Evolutionary conservation across 2,329 filamentous ascomycete genomes (phyloP), one percentile per base, ranked within the genome.

Genomic region (Talaromyces sp.): DNA sequence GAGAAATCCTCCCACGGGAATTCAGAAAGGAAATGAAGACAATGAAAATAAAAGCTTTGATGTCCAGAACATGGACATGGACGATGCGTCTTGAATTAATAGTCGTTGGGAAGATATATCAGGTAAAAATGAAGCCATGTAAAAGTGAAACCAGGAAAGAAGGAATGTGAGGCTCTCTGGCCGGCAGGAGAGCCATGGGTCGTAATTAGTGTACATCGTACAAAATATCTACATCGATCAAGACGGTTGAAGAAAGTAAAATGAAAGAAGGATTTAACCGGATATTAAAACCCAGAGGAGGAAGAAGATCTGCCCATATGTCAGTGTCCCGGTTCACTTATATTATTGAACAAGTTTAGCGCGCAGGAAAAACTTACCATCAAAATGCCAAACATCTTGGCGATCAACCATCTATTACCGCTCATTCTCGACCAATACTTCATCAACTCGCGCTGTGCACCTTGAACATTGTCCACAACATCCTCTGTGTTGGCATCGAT

Each of bases 401-500:
- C 92, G 68, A 98, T 88, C 66, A 99, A 80, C 95, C 93, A 98
- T 66, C 95, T 84, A 79, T 99, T 99, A 65, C 93, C 92, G 61
- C 92, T 95, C 30, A 98, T 93, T 47, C 93, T 85, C 30, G 87
- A 89, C 93, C 95, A 99, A 78, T 98, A 99, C 76, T 97, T 97
- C 78, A 99, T 86, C 71, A 99, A 75, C 77, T 99, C 93, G 65
- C 93, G 84, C 74, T 99, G 95, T 6, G 95, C 95, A 19, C 95
- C 95, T 71, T 96, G 87, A n/a, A 99, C 93, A 69, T 99, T 99
- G 71, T 98, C 93, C 59, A 99, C 93, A 6, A 99, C 92, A 69
- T 97, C 93, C 72, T 99, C 95, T 1, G 93, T 97, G 75, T 98
- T 97, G 66, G 93, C 93, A 70, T 98, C 93, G 71, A 97, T 97